Conservation (phyloP, 2,329 filamentous ascomycete genomes). For the Trichoderma atroviride region DNA sequence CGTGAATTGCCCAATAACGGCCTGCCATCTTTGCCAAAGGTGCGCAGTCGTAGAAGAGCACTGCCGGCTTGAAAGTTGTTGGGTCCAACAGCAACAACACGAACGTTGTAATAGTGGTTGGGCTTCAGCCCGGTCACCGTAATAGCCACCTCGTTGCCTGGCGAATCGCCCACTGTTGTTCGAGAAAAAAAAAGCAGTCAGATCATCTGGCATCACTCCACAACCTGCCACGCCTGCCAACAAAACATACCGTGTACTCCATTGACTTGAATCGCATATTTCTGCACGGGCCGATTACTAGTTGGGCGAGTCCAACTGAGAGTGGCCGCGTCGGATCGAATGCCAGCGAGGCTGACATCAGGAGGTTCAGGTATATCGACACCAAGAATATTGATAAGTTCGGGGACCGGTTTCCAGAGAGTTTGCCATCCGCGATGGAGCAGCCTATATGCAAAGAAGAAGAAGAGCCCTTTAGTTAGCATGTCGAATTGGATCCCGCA, state of each 20-base stretch:
- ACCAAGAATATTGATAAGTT: constrained; percentile 87
- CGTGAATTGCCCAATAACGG: constrained; percentile 61
- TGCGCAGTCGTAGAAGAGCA: constrained; percentile 79
- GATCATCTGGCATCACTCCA: background rate
- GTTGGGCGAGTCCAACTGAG: constrained; percentile 85
- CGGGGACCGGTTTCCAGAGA: constrained; percentile 84
- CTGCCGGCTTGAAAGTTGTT: constrained; percentile 94
- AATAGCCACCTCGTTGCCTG: constrained; percentile 59
- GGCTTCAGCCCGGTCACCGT: constrained; percentile 87
- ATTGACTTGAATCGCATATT: constrained; percentile 92
- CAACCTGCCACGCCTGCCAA: background rate
- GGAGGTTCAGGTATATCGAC: constrained; percentile 92
- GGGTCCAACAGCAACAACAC: constrained; percentile 86
- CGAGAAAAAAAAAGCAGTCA: constrained; percentile 1
- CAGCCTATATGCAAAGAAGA: constrained; percentile 59
- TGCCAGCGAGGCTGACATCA: constrained; percentile 85
- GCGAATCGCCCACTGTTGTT: constrained; percentile 76
- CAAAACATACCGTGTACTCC: constrained; percentile 75
- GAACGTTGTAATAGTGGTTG: constrained; percentile 87
- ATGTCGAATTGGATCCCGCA: background rate
- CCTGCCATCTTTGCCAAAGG: constrained; percentile 66
- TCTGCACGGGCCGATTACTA: constrained; percentile 69
- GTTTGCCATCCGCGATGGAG: constrained; percentile 85
- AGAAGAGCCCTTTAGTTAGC: background rate
- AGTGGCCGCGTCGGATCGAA: constrained; percentile 83